Evolutionary conservation across 441 rosid species (phyloP).

Genomic region (Raphanus hybrid): DNA sequence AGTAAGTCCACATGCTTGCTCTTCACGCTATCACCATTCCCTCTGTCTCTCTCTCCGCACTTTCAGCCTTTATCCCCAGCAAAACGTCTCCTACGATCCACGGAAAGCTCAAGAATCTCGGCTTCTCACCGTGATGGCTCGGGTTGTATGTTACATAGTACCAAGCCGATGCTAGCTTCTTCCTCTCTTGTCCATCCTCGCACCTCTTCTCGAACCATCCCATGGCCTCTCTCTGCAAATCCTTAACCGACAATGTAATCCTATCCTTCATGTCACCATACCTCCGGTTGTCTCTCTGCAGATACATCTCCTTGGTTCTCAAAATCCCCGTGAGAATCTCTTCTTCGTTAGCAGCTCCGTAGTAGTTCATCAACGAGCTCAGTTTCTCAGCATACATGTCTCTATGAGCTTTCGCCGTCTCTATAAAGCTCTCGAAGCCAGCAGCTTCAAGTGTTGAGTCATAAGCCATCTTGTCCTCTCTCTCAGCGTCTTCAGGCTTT

Average conservation of each 20-base stretch:
- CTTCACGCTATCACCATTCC: conserved; percentile 1
- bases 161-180: conserved; percentile 84
- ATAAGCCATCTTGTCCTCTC: conserved; percentile 48
- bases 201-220: conserved; percentile 76
- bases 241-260: conserved; percentile 58
- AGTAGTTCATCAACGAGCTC: conserved; percentile 67
- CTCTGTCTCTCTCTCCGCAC: conserved; percentile 22
- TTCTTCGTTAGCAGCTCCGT: conserved; percentile 67
- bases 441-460: conserved; percentile 71
- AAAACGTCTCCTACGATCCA: conserved; percentile 76
- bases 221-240: conserved; percentile 63
- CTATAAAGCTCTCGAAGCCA: conserved; percentile 62
- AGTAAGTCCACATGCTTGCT: not conserved
- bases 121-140: conserved; percentile 41
- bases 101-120: conserved; percentile 73
- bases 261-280: conserved; percentile 84
- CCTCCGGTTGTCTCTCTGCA: conserved; percentile 79
- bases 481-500: conserved; percentile 48
- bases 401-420: conserved; percentile 56
- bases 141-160: conserved; percentile 80
- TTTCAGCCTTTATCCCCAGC: conserved; percentile 61
- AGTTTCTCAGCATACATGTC: conserved; percentile 69
- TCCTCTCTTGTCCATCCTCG: conserved; percentile 41
- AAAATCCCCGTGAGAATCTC: conserved; percentile 90
- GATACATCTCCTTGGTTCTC: conserved; percentile 56